Evolutionary conservation across 306 rosid genomes (phyloP), one percentile per base, ranked within the genome.

Genomic region (Cucurbita maxima): DNA sequence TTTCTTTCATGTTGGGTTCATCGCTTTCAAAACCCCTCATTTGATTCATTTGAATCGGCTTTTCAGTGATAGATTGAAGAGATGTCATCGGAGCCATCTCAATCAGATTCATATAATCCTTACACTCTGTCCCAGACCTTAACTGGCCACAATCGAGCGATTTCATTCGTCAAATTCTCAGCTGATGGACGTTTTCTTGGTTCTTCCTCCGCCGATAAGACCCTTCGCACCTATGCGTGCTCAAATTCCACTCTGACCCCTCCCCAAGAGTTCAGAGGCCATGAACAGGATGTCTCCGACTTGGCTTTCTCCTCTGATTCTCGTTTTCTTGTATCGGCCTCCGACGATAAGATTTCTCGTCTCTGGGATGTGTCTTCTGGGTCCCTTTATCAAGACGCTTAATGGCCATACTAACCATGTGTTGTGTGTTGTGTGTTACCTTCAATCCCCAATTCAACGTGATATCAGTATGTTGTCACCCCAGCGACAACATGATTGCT

Each of bases 311-410:
- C 99, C 58, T 81, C 95, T 4, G 97, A 91, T 78, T 86, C 92
- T 3, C 95, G 97, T 10, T 88, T 81, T 77, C 85, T 94, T 1
- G 96, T 87, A 56, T 90, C 99, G 5, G 97, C 97, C 78, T 94
- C 99, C 75, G 99, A 91, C 82, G 97, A 94, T 83, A 91, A 91
- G 81, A 94, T 95, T 77, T 86, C 91, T 64, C 92, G 92, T 18
- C 82, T 94, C 34, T 94, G 99, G 99, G 99, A 94, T 71, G 91
- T 91, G 25, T 79, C 88, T 19, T 77, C 97, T 0, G 99, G 99
- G 0, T 76, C 90, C 9, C 86, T 80, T 80, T 8, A 74, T 94
- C 78, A 87, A 89, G 77, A 89, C 97, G 72, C 91, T 94, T 11
- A 79, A 78, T 6, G 99, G 99, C 18, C 99, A 94, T 86, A 90